phyloP scores from a whole-genome alignment of 2,329 filamentous ascomycete genomes.

The Cladobotryum mycophilum region DNA sequence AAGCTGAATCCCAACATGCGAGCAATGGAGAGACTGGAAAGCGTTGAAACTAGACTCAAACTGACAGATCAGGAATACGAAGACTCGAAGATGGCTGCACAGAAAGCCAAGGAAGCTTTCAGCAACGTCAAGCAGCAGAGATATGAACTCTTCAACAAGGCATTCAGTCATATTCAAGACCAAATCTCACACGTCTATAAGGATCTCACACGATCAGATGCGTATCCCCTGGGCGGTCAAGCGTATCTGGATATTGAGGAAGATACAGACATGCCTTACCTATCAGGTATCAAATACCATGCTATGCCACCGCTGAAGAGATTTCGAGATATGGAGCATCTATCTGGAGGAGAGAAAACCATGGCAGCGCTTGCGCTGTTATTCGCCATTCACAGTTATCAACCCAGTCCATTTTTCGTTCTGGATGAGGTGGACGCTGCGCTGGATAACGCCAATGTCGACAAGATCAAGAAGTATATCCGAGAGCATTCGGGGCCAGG shows the following conservation, averaged over 20 bases:
- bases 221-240: conserved; percentile 88
- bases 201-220: conserved; percentile 81
- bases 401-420: conserved; percentile 94
- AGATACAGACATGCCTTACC: conserved; percentile 92
- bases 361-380: conserved; percentile 95
- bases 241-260: conserved; percentile 87
- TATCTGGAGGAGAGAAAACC: conserved; percentile 96
- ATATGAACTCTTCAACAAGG: conserved; percentile 89
- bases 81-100: conserved; percentile 67
- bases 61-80: conserved; percentile 87
- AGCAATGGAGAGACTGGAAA: conserved; percentile 83
- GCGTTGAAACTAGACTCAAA: conserved; percentile 75
- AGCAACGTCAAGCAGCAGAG: conserved; percentile 74
- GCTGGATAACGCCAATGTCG: conserved; percentile 95
- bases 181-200: conserved; percentile 93
- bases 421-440: conserved; percentile 97
- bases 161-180: conserved; percentile 89
- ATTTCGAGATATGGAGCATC: conserved; percentile 97
- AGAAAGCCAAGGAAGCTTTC: conserved; percentile 74
- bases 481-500: conserved; percentile 88
- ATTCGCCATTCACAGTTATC: conserved; percentile 94
- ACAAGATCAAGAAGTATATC: conserved; percentile 94
- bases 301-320: conserved; percentile 98
- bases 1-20: conserved; percentile 97
- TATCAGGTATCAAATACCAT: conserved; percentile 95